phyloP scores from a whole-genome alignment of 495 filamentous ascomycete species.

The Penicillium lagena region DNA sequence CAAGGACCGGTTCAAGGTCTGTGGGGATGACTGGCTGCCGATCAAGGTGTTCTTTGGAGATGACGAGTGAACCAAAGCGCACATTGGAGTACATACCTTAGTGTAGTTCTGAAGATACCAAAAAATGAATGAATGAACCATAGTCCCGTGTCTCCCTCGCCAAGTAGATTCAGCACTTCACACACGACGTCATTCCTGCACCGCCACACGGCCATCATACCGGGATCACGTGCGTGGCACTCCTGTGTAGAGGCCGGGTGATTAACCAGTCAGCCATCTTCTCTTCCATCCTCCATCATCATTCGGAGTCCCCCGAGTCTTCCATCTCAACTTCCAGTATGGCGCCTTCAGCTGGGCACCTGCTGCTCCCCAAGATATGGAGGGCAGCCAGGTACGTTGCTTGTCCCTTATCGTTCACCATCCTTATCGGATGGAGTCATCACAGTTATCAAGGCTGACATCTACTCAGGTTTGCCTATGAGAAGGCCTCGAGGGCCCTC shows the following conservation, averaged over 20 bases:
- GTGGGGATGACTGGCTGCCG: constrained; percentile 62
- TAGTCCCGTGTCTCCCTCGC: background rate
- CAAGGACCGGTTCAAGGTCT: constrained; percentile 69
- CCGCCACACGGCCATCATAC: too few relatives aligned
- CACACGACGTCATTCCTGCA: too few relatives aligned
- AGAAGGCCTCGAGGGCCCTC: constrained; percentile 55
- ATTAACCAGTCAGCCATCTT: constrained; percentile 22
- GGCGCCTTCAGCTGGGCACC: constrained; percentile 60
- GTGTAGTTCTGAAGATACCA: constrained; percentile 14
- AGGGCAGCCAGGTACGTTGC: constrained; percentile 54
- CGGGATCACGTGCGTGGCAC: constrained; percentile 23
- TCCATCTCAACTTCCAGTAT: constrained; percentile 39
- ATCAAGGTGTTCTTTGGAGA: constrained; percentile 84
- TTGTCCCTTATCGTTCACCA: background rate
- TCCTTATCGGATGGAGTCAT: constrained; percentile 7
- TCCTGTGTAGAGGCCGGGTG: constrained; percentile 23
- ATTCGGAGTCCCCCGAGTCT: constrained; percentile 9
- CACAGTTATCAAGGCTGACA: constrained; percentile 10
- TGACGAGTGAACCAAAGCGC: constrained; percentile 52
- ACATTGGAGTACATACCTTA: constrained; percentile 2
- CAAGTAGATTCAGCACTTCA: background rate
- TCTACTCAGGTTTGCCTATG: constrained; percentile 51
- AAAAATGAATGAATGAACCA: background rate
- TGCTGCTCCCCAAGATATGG: constrained; percentile 65
- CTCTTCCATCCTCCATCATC: constrained; percentile 14